Evolutionary conservation across 164 flowering plant genomes (phyloP).

Genomic region (Piper betle): DNA sequence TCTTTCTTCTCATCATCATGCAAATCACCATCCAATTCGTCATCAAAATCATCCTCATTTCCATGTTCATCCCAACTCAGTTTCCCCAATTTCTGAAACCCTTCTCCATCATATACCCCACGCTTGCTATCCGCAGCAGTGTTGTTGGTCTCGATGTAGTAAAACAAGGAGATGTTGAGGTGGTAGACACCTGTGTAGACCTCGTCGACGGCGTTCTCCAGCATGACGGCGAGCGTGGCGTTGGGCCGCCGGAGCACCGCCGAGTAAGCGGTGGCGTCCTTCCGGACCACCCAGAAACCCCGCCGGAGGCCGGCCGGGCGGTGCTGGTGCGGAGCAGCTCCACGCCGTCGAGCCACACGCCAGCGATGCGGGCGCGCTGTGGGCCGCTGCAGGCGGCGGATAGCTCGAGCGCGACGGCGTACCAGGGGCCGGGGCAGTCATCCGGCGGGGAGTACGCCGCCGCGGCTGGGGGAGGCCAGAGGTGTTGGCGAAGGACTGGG

Average conservation of each 20-base stretch:
- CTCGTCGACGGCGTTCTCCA: slow-evolving; percentile 64
- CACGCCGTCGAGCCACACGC: slow-evolving; percentile 65
- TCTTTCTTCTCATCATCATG: not conserved
- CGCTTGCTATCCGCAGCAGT: too few species aligned
- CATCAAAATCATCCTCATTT: too few species aligned
- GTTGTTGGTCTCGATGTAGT: slow-evolving; percentile 14
- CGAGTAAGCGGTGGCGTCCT: slow-evolving; percentile 65
- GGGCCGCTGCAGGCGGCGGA: slow-evolving; percentile 36
- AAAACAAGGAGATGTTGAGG: slow-evolving; percentile 36
- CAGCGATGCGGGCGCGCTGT: slow-evolving; percentile 76
- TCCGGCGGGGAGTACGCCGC: slow-evolving; percentile 44
- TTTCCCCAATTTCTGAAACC: not conserved
- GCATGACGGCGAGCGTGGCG: slow-evolving; percentile 53
- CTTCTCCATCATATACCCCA: slow-evolving; percentile 5
- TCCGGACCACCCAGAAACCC: slow-evolving; percentile 68
- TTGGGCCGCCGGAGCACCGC: slow-evolving; percentile 30
- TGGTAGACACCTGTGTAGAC: slow-evolving; percentile 57
- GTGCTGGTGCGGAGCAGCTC: slow-evolving; percentile 90
- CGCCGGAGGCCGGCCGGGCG: slow-evolving; percentile 55
- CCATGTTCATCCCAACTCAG: not conserved
- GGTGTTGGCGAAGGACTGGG: slow-evolving; percentile 60
- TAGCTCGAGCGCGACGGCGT: slow-evolving; percentile 38
- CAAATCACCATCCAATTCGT: not conserved
- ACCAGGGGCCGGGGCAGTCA: slow-evolving; percentile 47
- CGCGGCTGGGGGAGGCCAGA: slow-evolving; percentile 38